phyloP scores from a whole-genome alignment of 352 stramenopile species.

The Pythium guiyangense region DNA sequence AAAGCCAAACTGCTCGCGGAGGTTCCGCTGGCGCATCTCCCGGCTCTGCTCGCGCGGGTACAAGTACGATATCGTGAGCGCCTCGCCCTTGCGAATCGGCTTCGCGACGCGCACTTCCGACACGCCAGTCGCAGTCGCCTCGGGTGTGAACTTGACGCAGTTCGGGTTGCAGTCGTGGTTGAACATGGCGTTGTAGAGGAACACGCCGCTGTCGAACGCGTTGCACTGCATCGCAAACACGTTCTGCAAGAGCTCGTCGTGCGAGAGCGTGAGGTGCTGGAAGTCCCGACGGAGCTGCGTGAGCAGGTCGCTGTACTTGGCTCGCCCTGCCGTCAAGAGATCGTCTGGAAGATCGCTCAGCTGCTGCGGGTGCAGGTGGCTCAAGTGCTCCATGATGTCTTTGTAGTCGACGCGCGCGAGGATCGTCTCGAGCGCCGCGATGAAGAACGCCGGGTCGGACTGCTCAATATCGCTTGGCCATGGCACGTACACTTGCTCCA shows the following conservation, averaged over 20 bases:
- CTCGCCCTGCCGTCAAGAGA: slow-evolving; percentile 41
- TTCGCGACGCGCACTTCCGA: slow-evolving; percentile 91
- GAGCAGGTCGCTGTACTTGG: slow-evolving; percentile 57
- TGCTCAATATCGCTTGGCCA: slow-evolving; percentile 87
- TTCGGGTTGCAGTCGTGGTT: slow-evolving; percentile 95
- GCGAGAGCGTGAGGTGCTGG: slow-evolving; percentile 32
- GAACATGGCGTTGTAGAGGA: slow-evolving; percentile 93
- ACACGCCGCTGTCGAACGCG: slow-evolving; percentile 91
- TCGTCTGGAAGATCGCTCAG: slow-evolving; percentile 58
- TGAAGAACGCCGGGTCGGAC: slow-evolving; percentile 75
- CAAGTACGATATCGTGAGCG: slow-evolving; percentile 93
- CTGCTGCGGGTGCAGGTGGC: slow-evolving; percentile 83
- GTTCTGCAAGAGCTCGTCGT: slow-evolving; percentile 82
- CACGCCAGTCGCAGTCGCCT: slow-evolving; percentile 43
- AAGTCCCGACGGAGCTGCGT: slow-evolving; percentile 50
- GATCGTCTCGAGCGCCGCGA: slow-evolving; percentile 87
- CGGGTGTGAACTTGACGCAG: slow-evolving; percentile 91
- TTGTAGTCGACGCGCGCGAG: slow-evolving; percentile 62
- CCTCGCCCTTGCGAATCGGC: slow-evolving; percentile 80
- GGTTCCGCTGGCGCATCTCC: slow-evolving; percentile 63
- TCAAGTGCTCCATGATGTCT: slow-evolving; percentile 71
- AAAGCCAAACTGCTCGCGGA: slow-evolving; percentile 93
- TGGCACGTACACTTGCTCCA: slow-evolving; percentile 88
- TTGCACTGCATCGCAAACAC: slow-evolving; percentile 93
- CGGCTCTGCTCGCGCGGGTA: slow-evolving; percentile 89